Evolutionary conservation across 2,329 filamentous ascomycete genomes (phyloP), one percentile per base, ranked within the genome.

Genomic region (Fusarium abutilonis): DNA sequence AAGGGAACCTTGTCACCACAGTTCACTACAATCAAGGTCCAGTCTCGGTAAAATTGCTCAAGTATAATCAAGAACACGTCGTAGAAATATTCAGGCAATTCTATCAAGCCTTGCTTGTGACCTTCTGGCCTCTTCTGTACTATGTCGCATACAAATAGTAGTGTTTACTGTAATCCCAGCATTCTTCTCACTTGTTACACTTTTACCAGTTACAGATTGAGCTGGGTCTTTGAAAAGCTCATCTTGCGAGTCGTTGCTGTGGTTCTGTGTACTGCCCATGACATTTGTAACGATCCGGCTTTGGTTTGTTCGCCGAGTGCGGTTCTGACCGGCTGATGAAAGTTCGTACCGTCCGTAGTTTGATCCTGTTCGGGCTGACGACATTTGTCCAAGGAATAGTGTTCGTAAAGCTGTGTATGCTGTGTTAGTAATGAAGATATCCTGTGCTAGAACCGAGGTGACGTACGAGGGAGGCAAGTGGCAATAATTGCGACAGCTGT

Each of bases 401-500:
- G 62, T 66, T 42, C 66, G 58, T 9, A 69, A 56, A 0, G 66
- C 66, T 68, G 8, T 11, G 4, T 4, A 13, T 9, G 0, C 5
- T 0, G 9, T 31, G 32, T 60, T 14, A 62, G 32, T 19, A 8
- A 10, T 19, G 4, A 4, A 2, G 13, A 8, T 9, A 1, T 13
- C 15, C 3, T 2, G 11, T 26, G 0, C 9, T 6, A 2, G 6
- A 1, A 5, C 2, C 1, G 11, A 14, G 10, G 10, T 0, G 2
- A 51, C 70, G 4, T 44, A 73, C 71, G 69, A 28, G 76, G 76
- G 1, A 78, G 73, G n/a, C 74, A 77, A 3, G 74, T 71, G 2
- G 75, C 75, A 9, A 79, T 78, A 31, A 79, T 77, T 2, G 77
- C 75, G 8, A 78, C 73, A 4, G 75, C 65, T 0, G 73, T 74